These are phyloP conservation scores for Brettanomyces bruxellensis DNA, from an alignment of 805 yeast genomes.

Conservation along the genomic window DNA sequence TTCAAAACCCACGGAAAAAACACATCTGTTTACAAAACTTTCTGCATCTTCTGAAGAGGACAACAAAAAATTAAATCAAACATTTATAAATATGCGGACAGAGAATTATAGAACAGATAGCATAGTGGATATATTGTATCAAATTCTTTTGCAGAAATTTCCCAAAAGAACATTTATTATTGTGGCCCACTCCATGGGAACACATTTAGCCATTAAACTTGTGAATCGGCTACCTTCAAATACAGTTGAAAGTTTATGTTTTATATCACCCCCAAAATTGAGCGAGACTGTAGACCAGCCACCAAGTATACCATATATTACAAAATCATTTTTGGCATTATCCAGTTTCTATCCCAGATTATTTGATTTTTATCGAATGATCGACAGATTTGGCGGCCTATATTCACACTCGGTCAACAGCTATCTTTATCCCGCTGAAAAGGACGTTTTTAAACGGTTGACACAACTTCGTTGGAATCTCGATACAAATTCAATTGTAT, in stretches of 20 bases:
- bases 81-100: conserved; percentile 28
- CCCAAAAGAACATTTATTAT: conserved; percentile 36
- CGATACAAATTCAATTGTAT: conserved; percentile 45
- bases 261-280: conserved; percentile 38
- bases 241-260: conserved; percentile 37
- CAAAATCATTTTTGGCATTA: conserved; percentile 18
- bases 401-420: conserved; percentile 51
- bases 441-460: conserved; percentile 30
- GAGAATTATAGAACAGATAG: conserved; percentile 33
- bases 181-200: conserved; percentile 52
- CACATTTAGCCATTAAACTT: conserved; percentile 36
- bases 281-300: not conserved
- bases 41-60: conserved; percentile 16
- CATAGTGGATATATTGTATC: conserved; percentile 31
- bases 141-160: conserved; percentile 29
- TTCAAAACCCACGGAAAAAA: conserved; percentile 19
- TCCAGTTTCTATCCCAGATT: conserved; percentile 33
- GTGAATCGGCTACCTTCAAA: conserved; percentile 27
- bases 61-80: conserved; percentile 12
- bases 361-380: conserved; percentile 45
- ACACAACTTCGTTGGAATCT: conserved; percentile 66
- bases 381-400: conserved; percentile 58
- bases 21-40: conserved; percentile 13
- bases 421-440: conserved; percentile 32
- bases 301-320: conserved; percentile 9